Evolutionary conservation across 306 rosid species (phyloP).

Genomic region (Casuarina cunninghamiana): DNA sequence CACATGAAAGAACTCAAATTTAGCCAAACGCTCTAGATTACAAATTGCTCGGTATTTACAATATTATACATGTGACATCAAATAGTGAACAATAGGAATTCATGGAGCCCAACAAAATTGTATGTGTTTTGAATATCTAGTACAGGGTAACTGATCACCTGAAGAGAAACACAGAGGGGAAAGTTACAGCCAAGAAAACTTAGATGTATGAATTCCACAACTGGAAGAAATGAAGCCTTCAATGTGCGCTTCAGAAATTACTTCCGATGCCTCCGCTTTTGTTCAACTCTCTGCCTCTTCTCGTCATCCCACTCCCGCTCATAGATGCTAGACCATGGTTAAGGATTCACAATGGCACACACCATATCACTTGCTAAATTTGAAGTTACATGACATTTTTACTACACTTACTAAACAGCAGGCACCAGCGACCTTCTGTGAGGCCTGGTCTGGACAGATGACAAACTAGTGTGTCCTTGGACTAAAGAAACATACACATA

Average conservation of each 20-base stretch:
- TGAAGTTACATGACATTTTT: not conserved
- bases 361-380: constrained; percentile 20
- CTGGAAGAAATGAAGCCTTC: constrained; percentile 20
- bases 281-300: constrained; percentile 93
- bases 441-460: not conserved
- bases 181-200: constrained; percentile 19
- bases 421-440: not conserved
- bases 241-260: constrained; percentile 25
- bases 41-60: constrained; percentile 42
- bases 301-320: constrained; percentile 96
- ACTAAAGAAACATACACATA: not conserved
- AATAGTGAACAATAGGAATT: constrained; percentile 21
- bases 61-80: constrained; percentile 46
- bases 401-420: not conserved
- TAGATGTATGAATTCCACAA: constrained; percentile 16
- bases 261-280: constrained; percentile 91
- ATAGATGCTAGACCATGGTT: constrained; percentile 58
- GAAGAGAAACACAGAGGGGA: constrained; percentile 18
- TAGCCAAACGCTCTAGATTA: not conserved
- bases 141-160: constrained; percentile 15
- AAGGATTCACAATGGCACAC: constrained; percentile 42
- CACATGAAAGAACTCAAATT: not conserved
- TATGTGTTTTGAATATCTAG: constrained; percentile 28
- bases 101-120: constrained; percentile 26
- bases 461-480: not conserved